A percentile compares a stretch with the other conserved stretches of the same genome.
Conservation (phyloP, 768 basidiomycete species). For the Termitomyces heimii region DNA sequence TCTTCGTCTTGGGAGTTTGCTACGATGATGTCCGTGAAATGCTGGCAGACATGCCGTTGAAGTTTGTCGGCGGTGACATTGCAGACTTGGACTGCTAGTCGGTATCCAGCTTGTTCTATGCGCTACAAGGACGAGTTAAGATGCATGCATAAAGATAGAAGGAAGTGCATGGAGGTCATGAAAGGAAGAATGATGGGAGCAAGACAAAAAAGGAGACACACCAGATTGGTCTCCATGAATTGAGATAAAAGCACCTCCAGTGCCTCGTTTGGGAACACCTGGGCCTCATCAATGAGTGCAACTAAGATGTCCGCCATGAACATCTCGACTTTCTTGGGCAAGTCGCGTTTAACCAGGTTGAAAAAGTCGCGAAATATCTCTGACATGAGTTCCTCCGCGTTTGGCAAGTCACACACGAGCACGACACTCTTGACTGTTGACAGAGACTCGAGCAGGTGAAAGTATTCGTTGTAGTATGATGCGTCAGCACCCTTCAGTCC, state of each 20-base stretch:
- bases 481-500: conserved; percentile 74
- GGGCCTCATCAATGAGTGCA: conserved; percentile 84
- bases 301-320: conserved; percentile 88
- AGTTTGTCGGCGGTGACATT: conserved; percentile 80
- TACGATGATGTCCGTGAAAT: conserved; percentile 88
- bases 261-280: conserved; percentile 69
- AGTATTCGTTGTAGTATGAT: conserved; percentile 89
- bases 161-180: background rate
- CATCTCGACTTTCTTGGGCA: conserved; percentile 75
- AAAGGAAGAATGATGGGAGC: background rate
- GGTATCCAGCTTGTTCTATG: conserved; percentile 69
- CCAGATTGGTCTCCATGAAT: conserved; percentile 75
- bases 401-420: conserved; percentile 86
- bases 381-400: conserved; percentile 76
- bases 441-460: conserved; percentile 88
- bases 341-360: conserved; percentile 64
- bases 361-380: conserved; percentile 86
- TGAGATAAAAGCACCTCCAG: conserved; percentile 80
- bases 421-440: conserved; percentile 94
- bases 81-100: conserved; percentile 83
- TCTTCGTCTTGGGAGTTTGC: conserved; percentile 56
- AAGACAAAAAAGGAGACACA: conserved; percentile 27
- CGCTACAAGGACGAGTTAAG: conserved; percentile 31
- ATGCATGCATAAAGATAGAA: background rate
- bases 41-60: conserved; percentile 83